These are phyloP conservation scores for Dothistroma pini DNA, from an alignment of 2,329 filamentous ascomycete species.

Conservation along the genomic window DNA sequence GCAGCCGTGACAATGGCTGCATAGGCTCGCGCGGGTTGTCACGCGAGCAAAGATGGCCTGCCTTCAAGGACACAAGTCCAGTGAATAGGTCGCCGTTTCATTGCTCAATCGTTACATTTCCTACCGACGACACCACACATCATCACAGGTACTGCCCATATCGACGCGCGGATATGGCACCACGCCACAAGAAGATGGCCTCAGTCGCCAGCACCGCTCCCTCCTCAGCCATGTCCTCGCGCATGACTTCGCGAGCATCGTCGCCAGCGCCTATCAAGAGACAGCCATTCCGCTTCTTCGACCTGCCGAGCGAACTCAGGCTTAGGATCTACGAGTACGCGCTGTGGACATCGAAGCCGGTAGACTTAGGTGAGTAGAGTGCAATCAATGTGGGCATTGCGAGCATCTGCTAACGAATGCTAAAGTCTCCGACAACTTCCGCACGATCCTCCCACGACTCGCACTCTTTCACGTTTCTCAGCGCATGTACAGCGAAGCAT, in stretches of 20 bases:
- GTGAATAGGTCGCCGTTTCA: constrained; percentile 6
- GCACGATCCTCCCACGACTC: constrained; percentile 55
- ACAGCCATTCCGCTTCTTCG: constrained; percentile 60
- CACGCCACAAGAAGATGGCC: constrained; percentile 11
- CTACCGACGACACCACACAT: background rate
- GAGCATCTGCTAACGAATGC: constrained; percentile 3
- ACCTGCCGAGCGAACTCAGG: constrained; percentile 66
- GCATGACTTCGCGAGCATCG: constrained; percentile 22
- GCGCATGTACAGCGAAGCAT: constrained; percentile 60
- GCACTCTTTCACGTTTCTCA: constrained; percentile 59
- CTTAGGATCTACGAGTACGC: constrained; percentile 64
- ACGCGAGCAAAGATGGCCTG: constrained; percentile 33
- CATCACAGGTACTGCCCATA: constrained; percentile 2
- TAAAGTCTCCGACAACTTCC: constrained; percentile 59
- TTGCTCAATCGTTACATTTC: constrained; percentile 1
- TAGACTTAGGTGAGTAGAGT: constrained; percentile 53
- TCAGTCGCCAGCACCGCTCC: constrained; percentile 20
- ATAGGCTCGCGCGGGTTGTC: constrained; percentile 31
- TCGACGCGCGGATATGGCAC: background rate
- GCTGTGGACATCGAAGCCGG: constrained; percentile 54
- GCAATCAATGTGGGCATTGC: background rate
- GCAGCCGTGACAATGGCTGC: constrained; percentile 39
- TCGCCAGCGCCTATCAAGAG: constrained; percentile 20
- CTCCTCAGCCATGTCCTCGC: constrained; percentile 26
- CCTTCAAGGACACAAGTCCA: background rate